Percentiles rank a stretch among this genome's conserved stretches.
Conservation (phyloP, 2,329 filamentous ascomycete species). For the Fusarium burgessii region DNA sequence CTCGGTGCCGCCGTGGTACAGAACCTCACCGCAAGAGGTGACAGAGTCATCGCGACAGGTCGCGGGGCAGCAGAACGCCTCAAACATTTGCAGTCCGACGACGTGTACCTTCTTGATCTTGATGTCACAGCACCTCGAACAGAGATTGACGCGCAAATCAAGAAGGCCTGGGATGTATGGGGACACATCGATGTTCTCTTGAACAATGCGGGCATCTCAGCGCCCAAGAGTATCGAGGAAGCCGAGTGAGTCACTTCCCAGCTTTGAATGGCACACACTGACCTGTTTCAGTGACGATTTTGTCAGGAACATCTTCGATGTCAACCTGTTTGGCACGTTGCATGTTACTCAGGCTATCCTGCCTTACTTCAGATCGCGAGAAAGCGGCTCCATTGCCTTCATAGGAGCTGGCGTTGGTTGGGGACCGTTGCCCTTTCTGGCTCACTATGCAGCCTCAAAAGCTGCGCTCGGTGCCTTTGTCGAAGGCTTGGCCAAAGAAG, state of each 20-base stretch:
- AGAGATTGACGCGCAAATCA: background rate
- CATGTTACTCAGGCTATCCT: slow-evolving; percentile 13
- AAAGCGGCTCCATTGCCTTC: background rate
- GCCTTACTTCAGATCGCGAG: background rate
- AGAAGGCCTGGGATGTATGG: slow-evolving; percentile 7
- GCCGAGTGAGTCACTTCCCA: slow-evolving; percentile 12
- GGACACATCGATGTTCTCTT: slow-evolving; percentile 9
- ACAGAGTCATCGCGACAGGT: slow-evolving; percentile 7
- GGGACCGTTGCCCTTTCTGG: background rate
- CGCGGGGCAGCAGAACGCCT: slow-evolving; percentile 1
- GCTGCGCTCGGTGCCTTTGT: slow-evolving; percentile 5
- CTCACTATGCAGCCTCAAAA: slow-evolving; percentile 16
- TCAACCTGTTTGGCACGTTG: slow-evolving; percentile 4
- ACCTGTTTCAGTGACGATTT: background rate
- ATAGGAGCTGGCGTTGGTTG: slow-evolving; percentile 6
- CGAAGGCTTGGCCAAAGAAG: slow-evolving; percentile 4
- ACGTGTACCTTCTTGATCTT: slow-evolving; percentile 6
- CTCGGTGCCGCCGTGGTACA: slow-evolving; percentile 17
- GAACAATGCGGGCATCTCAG: slow-evolving; percentile 10
- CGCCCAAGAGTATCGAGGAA: slow-evolving; percentile 3
- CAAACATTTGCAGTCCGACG: background rate
- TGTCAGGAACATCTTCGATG: slow-evolving; percentile 4
- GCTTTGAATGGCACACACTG: too few relatives aligned
- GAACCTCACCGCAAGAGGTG: slow-evolving; percentile 1
- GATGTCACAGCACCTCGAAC: slow-evolving; percentile 5